These are phyloP conservation scores for Scleroderma citrinum DNA, from an alignment of 768 basidiomycete genomes.

Conservation along the genomic window DNA sequence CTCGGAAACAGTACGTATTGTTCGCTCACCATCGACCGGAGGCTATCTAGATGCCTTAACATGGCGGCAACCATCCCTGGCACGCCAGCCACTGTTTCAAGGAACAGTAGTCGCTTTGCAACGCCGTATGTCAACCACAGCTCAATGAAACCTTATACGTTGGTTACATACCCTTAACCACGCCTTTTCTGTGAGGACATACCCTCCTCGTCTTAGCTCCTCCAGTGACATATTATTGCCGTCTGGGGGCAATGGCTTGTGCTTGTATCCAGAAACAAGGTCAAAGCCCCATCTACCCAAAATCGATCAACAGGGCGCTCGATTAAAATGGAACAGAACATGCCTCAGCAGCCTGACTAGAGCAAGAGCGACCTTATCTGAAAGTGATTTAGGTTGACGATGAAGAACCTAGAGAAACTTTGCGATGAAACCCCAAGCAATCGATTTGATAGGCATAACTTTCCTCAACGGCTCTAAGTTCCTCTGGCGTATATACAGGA, in stretches of 20 bases:
- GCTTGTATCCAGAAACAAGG: constrained; percentile 79
- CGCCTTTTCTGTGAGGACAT: constrained; percentile 63
- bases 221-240: constrained; percentile 59
- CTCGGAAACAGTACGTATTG: constrained; percentile 4
- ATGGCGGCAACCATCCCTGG: constrained; percentile 95
- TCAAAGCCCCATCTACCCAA: constrained; percentile 66
- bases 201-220: constrained; percentile 69
- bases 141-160: constrained; percentile 19
- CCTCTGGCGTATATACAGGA: constrained; percentile 79
- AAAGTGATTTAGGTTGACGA: constrained; percentile 51
- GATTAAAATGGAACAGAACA: constrained; percentile 6
- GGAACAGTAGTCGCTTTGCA: constrained; percentile 50
- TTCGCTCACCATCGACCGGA: constrained; percentile 82
- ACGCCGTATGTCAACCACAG: constrained; percentile 10
- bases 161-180: constrained; percentile 63
- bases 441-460: constrained; percentile 6
- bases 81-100: constrained; percentile 91
- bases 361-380: constrained; percentile 67
- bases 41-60: constrained; percentile 79
- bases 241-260: constrained; percentile 52
- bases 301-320: constrained; percentile 3
- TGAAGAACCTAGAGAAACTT: constrained; percentile 54
- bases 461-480: constrained; percentile 69
- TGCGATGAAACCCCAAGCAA: neutral
- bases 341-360: constrained; percentile 56